phyloP scores from a whole-genome alignment of 306 rosid genomes.

The Ziziphus jujuba region DNA sequence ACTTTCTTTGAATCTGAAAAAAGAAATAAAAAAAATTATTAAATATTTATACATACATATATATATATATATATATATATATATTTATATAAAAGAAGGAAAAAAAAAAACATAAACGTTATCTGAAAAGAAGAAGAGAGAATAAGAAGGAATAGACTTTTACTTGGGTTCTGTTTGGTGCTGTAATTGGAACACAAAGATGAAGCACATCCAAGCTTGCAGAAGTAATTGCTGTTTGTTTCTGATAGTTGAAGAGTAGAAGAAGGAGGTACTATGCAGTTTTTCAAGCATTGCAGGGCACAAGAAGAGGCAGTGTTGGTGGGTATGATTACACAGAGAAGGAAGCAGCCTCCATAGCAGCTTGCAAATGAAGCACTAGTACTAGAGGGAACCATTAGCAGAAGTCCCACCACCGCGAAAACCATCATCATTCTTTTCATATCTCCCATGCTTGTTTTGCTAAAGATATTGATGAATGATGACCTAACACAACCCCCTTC shows the following conservation, averaged over 20 bases:
- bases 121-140: not conserved
- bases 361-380: conserved; percentile 24
- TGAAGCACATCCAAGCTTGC: conserved; percentile 45
- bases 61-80: too few relatives aligned
- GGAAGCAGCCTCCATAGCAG: conserved; percentile 43
- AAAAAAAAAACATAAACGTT: not conserved
- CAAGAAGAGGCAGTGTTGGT: conserved; percentile 26
- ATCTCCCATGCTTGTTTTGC: conserved; percentile 1
- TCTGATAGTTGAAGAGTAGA: not conserved
- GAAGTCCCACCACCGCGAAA: conserved; percentile 9
- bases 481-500: too few relatives aligned
- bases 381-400: conserved; percentile 14
- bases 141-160: not conserved
- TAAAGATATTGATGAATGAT: too few relatives aligned
- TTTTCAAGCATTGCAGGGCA: conserved; percentile 38
- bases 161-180: conserved; percentile 39
- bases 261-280: conserved; percentile 29
- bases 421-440: not conserved
- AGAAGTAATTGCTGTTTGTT: conserved; percentile 23
- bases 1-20: conserved; percentile 36
- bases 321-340: conserved; percentile 37
- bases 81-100: too few relatives aligned
- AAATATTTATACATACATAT: too few relatives aligned
- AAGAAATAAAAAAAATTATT: not conserved
- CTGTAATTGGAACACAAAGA: conserved; percentile 39